phyloP scores from a whole-genome alignment of 768 basidiomycete species.

The Pulveroboletus sp. region DNA sequence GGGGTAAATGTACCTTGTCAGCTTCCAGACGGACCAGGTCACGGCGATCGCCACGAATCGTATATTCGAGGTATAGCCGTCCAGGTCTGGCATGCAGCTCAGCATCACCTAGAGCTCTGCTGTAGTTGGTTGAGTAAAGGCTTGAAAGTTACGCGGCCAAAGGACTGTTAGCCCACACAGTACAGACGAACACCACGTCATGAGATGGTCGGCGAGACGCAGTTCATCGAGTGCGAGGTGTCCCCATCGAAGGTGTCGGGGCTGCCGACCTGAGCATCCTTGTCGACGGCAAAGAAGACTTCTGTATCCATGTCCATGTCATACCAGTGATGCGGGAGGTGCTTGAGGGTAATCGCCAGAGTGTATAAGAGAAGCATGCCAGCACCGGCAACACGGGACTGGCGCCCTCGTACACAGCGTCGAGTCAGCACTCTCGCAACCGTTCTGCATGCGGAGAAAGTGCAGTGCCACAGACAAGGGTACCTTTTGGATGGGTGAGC shows the following conservation, averaged over 20 bases:
- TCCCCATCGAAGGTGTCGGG: background rate
- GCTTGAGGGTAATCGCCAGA: background rate
- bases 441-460: background rate
- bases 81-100: constrained; percentile 1
- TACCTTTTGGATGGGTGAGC: background rate
- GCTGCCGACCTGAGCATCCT: background rate
- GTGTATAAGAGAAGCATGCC: background rate
- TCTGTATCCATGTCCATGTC: background rate
- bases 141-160: background rate
- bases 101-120: background rate
- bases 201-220: background rate
- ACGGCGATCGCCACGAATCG: background rate
- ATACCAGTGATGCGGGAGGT: background rate
- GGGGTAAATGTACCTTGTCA: background rate
- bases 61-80: background rate
- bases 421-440: background rate
- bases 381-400: background rate
- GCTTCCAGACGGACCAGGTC: background rate
- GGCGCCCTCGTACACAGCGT: background rate
- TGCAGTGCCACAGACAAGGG: background rate
- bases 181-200: background rate
- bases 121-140: background rate
- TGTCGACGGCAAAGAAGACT: background rate
- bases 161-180: constrained; percentile 3
- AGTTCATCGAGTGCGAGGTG: background rate